Evolutionary conservation across 345 rosid species (phyloP).

Genomic region (Aethionema arabicum): DNA sequence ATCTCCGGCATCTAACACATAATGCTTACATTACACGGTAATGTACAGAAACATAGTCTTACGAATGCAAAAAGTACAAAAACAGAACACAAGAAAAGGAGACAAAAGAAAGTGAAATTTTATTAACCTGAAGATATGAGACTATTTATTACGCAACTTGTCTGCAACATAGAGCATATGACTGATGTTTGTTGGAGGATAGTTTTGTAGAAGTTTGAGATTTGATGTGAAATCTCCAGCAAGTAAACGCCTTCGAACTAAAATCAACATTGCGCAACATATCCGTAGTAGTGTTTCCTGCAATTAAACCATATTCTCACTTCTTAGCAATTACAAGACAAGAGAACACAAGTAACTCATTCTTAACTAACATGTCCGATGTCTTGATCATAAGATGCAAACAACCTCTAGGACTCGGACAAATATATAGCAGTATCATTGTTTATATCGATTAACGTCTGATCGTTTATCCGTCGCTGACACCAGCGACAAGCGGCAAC

Average conservation of each 20-base stretch:
- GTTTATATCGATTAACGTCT: background rate
- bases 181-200: conserved; percentile 78
- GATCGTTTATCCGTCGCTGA: too few relatives aligned
- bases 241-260: conserved; percentile 62
- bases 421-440: background rate
- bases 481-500: too few relatives aligned
- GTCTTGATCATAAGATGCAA: background rate
- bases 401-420: conserved; percentile 5
- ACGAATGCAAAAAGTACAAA: background rate
- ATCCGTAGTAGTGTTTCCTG: conserved; percentile 36
- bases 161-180: conserved; percentile 42
- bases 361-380: background rate
- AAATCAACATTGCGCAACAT: conserved; percentile 39
- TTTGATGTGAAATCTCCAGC: conserved; percentile 65
- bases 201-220: conserved; percentile 78
- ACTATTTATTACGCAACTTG: conserved; percentile 33
- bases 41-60: conserved; percentile 27
- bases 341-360: background rate
- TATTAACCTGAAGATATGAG: conserved; percentile 17
- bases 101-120: background rate
- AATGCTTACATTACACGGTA: conserved; percentile 17
- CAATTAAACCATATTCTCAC: conserved; percentile 3
- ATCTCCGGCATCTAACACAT: conserved; percentile 7
- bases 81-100: conserved; percentile 16
- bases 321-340: conserved; percentile 9